Conservation (phyloP, 2,329 filamentous ascomycete species). For the Fusarium lateritium region DNA sequence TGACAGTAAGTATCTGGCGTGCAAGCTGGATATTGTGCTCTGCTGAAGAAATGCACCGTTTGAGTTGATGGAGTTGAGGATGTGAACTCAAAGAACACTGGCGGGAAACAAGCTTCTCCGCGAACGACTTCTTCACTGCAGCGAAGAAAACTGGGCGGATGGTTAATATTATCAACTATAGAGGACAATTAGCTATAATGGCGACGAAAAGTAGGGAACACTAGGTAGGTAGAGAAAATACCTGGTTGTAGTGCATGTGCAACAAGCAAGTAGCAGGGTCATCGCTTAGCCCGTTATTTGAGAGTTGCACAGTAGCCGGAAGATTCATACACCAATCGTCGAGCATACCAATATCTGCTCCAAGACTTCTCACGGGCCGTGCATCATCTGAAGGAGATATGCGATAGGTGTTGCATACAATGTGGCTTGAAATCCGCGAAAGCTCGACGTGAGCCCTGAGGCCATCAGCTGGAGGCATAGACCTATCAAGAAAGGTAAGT, state of each 20-base stretch:
- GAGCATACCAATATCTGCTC: constrained; percentile 60
- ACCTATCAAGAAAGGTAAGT: constrained; percentile 48
- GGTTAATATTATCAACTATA: constrained; percentile 62
- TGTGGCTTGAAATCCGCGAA: constrained; percentile 63
- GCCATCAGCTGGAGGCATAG: constrained; percentile 61
- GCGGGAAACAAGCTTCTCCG: constrained; percentile 56
- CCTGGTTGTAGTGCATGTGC: constrained; percentile 66
- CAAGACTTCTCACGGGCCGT: constrained; percentile 53
- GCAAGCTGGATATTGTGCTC: constrained; percentile 63
- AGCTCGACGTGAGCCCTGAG: constrained; percentile 63
- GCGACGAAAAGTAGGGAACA: too few species aligned
- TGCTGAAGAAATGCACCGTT: constrained; percentile 61
- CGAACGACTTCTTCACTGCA: constrained; percentile 63
- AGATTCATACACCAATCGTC: constrained; percentile 58
- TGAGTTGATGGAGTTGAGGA: constrained; percentile 52
- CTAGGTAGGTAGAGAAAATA: not conserved
- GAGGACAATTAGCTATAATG: not conserved
- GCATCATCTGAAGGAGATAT: constrained; percentile 53
- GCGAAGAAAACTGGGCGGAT: constrained; percentile 64
- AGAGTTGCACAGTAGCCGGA: constrained; percentile 57
- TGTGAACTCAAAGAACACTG: constrained; percentile 44
- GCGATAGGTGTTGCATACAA: constrained; percentile 64
- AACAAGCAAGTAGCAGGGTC: constrained; percentile 62
- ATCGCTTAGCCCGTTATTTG: constrained; percentile 52
- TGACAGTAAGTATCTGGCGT: constrained; percentile 56